A percentile compares a stretch with the other conserved stretches of the same genome.
Evolutionary conservation across 177 flowering plant species (phyloP).

Genomic region (Vitis hybrid): DNA sequence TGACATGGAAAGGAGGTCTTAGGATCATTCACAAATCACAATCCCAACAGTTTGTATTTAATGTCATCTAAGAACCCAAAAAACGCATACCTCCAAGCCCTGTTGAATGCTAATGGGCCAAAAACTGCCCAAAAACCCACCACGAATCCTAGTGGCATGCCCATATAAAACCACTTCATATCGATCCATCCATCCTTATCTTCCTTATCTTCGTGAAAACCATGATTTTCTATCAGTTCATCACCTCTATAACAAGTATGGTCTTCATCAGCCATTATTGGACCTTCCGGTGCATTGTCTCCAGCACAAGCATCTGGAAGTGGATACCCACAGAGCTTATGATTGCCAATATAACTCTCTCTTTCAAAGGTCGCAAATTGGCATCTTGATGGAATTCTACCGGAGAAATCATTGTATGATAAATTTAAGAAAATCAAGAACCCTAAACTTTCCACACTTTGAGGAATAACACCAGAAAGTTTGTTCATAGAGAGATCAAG

Average conservation of each 20-base stretch:
- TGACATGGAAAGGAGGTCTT: background rate
- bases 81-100: background rate
- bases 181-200: background rate
- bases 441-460: background rate
- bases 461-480: background rate
- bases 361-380: accelerated
- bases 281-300: background rate
- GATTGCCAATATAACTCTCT: background rate
- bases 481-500: background rate
- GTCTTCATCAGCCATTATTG: background rate
- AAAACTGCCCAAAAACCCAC: background rate
- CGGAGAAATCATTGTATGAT: background rate
- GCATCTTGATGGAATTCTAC: background rate
- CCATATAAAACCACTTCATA: background rate
- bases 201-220: too few species aligned
- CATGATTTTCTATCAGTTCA: too few species aligned
- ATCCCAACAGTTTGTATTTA: background rate
- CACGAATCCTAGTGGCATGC: background rate
- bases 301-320: background rate
- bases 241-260: background rate
- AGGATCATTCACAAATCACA: background rate
- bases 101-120: background rate
- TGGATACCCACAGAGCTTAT: background rate
- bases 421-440: background rate
- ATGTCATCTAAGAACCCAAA: background rate